These are phyloP conservation scores for Leptographium procerum DNA, from an alignment of 2,329 filamentous ascomycete genomes.

Conservation along the genomic window DNA sequence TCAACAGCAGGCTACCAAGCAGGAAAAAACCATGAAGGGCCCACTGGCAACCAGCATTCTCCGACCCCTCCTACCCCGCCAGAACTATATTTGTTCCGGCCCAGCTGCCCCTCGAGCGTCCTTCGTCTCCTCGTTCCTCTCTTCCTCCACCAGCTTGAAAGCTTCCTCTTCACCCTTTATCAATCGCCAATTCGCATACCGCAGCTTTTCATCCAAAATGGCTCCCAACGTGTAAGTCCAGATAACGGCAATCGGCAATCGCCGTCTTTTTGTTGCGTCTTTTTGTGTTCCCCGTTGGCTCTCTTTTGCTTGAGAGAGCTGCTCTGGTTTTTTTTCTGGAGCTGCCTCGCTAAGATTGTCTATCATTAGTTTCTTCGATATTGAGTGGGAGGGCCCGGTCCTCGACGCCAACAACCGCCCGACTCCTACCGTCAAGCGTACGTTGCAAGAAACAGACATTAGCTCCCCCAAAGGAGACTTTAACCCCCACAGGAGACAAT, in stretches of 20 bases:
- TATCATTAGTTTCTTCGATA: slow-evolving; percentile 53
- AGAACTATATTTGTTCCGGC: slow-evolving; percentile 17
- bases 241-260: not conserved
- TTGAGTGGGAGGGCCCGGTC: slow-evolving; percentile 61
- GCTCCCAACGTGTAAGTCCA: slow-evolving; percentile 44
- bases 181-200: slow-evolving; percentile 19
- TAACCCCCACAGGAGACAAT: not conserved
- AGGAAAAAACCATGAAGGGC: slow-evolving; percentile 2
- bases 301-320: not conserved
- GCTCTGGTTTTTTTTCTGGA: not conserved
- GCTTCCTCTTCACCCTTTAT: slow-evolving; percentile 18
- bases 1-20: not conserved
- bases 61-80: slow-evolving; percentile 29
- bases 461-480: too few relatives aligned
- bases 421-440: slow-evolving; percentile 48
- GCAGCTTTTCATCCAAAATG: slow-evolving; percentile 49
- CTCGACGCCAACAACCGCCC: slow-evolving; percentile 47
- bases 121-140: slow-evolving; percentile 17
- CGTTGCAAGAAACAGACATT: slow-evolving; percentile 20
- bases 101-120: slow-evolving; percentile 22
- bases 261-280: not conserved
- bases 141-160: slow-evolving; percentile 13
- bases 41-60: slow-evolving; percentile 19
- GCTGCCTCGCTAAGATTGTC: slow-evolving; percentile 1
- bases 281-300: too few relatives aligned